Evolutionary conservation across 306 rosid species (phyloP), one percentile per base, ranked within the genome.

Genomic region (Malus sieversii): DNA sequence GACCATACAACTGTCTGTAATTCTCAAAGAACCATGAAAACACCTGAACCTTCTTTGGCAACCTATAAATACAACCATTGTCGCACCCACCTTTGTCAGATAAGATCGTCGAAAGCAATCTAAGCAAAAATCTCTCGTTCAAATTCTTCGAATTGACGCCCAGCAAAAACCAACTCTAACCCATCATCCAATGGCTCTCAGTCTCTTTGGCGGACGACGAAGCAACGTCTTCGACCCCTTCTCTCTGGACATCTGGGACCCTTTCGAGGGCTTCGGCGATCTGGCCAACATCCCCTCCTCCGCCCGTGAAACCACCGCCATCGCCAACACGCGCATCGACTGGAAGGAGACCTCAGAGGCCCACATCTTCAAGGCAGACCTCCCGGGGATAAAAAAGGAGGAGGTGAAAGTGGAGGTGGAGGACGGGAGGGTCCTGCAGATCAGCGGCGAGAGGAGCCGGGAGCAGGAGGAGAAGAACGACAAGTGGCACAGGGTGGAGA

Each of bases 271-370:
- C 15, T 38, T 79, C 60, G 8, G 57, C 33, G 2, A 72, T 4
- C 5, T 83, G 4, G 73, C 79, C 44, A 71, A 27, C 27, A 6
- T 10, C 2, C 66, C 83, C 16, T n/a, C 83, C 71, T 25, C 78
- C 0, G 80, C 78, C 23, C 6, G 68, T 0, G 83, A 83, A 0
- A 57, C 83, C 52, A n/a, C 86, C 16, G 81, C 79, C 60, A 38
- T 79, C 1, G 86, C 81, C 8, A 61, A 72, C 35, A 44, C 81
- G 1, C 83, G 73, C 3, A 83, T 83, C 65, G 86, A 83, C 58
- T 83, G 83, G 86, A 83, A 83, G 20, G 86, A 83, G 22, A 83
- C 84, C 1, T 81, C 78, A 4, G 52, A 79, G 52, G 81, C 83
- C 3, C 86, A 83, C 18, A 2, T 83, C 20, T 75, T 83, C 76